Conservation (phyloP, 2,329 filamentous ascomycete species). For the Alternaria arborescens region DNA sequence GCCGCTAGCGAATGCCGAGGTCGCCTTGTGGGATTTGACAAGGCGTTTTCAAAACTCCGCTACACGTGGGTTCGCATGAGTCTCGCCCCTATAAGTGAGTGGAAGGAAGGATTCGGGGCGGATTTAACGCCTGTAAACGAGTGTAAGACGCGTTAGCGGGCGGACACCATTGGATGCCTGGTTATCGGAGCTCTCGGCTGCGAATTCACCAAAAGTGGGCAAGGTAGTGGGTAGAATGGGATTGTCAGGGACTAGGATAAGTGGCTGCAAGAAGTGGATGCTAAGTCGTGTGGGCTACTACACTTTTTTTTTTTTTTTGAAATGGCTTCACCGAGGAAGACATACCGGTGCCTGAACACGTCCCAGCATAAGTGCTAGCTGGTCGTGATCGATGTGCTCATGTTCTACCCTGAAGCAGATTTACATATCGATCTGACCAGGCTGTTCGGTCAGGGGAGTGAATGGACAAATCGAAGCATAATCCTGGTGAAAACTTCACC, state of each 20-base stretch:
- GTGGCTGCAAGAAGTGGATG: constrained; percentile 10
- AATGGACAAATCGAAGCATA: background rate
- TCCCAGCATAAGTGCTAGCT: background rate
- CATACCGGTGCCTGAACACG: background rate
- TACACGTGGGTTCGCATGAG: constrained; percentile 20
- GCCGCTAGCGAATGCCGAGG: constrained; percentile 6
- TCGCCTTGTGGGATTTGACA: constrained; percentile 4
- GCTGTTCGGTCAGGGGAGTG: background rate
- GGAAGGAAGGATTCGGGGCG: constrained; percentile 6
- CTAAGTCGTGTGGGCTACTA: constrained; percentile 15
- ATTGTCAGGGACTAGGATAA: constrained; percentile 6
- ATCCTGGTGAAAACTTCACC: background rate
- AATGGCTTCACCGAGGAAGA: background rate
- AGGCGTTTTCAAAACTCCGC: constrained; percentile 12
- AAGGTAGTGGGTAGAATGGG: constrained; percentile 14
- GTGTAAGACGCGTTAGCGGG: background rate
- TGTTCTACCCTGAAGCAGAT: background rate
- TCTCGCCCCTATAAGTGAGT: constrained; percentile 11
- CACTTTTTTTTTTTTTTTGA: background rate
- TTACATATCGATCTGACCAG: background rate
- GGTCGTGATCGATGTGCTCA: background rate
- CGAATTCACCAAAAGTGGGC: constrained; percentile 2
- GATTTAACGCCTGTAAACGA: constrained; percentile 12
- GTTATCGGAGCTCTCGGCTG: constrained; percentile 12
- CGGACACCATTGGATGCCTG: constrained; percentile 10